Evolutionary conservation across 495 filamentous ascomycete species (phyloP).

Genomic region (Hypoxylon subgilvum): DNA sequence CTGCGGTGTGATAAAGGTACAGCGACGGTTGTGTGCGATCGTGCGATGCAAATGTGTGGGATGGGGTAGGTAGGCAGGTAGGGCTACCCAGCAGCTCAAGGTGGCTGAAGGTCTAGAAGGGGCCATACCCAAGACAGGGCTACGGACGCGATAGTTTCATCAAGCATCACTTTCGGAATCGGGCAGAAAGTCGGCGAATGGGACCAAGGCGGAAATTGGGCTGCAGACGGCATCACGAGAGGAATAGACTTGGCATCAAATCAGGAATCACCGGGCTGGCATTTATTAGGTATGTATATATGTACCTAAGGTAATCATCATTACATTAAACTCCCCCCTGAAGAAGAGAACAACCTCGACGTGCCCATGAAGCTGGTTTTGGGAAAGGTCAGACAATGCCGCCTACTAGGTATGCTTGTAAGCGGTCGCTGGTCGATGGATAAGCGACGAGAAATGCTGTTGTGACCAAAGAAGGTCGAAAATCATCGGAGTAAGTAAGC

Average conservation of each 20-base stretch:
- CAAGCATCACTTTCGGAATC: conserved; percentile 1
- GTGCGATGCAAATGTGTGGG: conserved; percentile 11
- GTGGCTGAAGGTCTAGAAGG: conserved; percentile 16
- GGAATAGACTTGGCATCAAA: neutral
- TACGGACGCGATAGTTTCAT: neutral
- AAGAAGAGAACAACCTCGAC: conserved; percentile 3
- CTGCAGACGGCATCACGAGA: neutral
- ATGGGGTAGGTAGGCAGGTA: conserved; percentile 17
- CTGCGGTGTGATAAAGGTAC: conserved; percentile 24
- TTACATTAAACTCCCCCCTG: conserved; percentile 3
- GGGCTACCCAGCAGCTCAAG: neutral
- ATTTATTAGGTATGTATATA: no score
- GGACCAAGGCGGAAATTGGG: neutral
- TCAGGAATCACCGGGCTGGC: no score
- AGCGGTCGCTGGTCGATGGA: neutral
- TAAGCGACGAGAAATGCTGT: neutral
- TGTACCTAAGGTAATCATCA: no score
- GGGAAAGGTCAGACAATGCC: conserved; percentile 1
- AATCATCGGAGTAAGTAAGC: no score
- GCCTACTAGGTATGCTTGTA: conserved; percentile 14
- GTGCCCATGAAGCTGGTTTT: neutral
- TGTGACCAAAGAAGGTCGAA: neutral
- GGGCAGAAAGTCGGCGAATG: neutral
- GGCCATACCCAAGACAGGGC: conserved; percentile 9
- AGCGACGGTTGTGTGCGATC: conserved; percentile 2